Conservation (phyloP, 768 basidiomycete species). For the Rhodocollybia butyracea region DNA sequence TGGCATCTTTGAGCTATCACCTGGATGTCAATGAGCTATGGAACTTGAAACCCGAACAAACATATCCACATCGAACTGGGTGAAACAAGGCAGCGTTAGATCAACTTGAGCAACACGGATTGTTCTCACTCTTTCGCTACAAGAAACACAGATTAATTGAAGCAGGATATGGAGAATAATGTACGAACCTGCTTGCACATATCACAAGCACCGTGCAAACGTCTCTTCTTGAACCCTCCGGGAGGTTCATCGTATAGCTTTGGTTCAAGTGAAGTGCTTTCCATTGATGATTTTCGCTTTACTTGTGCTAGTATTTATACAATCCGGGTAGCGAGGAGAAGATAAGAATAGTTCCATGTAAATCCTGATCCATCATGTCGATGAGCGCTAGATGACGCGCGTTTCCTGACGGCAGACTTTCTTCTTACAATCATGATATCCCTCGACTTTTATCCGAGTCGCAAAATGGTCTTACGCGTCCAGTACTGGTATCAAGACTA, state of each 20-base stretch:
- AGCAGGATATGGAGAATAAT: background rate
- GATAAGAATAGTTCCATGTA: background rate
- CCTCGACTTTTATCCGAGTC: too few species aligned
- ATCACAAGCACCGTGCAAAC: conserved; percentile 58
- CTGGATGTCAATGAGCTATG: conserved; percentile 13
- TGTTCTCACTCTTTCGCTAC: background rate
- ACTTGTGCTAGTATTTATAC: too few species aligned
- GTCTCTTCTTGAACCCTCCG: conserved; percentile 37
- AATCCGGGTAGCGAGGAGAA: background rate
- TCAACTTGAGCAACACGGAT: background rate
- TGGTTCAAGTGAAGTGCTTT: background rate
- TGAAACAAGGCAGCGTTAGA: background rate
- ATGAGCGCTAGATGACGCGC: too few species aligned
- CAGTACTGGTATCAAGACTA: too few species aligned
- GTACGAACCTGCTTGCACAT: conserved; percentile 37
- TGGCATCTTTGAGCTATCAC: conserved; percentile 44
- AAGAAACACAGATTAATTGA: background rate
- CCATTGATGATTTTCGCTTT: background rate
- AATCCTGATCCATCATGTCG: too few species aligned
- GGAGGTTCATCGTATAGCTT: background rate
- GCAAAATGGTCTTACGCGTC: too few species aligned
- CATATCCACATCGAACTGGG: conserved; percentile 44
- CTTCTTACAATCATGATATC: too few species aligned
- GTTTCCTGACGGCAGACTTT: too few species aligned
- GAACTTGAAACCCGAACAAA: background rate